Percentiles rank a stretch among this genome's conserved stretches.
Evolutionary conservation across 2,329 filamentous ascomycete genomes (phyloP).

Genomic region (Talaromyces sp.): DNA sequence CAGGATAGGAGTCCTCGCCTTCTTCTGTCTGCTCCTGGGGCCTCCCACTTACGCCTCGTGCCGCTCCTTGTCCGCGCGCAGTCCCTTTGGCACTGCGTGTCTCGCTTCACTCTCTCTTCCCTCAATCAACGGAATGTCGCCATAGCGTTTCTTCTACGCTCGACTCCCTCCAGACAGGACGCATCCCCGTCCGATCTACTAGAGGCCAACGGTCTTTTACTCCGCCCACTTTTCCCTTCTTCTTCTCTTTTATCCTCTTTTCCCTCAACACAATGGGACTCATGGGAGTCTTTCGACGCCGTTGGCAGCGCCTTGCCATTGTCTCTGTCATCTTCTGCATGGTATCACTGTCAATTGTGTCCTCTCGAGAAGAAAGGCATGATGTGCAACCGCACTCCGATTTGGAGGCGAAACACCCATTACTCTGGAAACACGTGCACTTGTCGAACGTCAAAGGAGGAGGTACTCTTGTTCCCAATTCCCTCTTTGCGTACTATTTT

Average conservation of each 20-base stretch:
- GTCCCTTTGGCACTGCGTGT: background rate
- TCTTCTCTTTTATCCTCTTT: background rate
- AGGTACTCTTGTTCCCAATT: constrained; percentile 6
- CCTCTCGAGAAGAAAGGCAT: background rate
- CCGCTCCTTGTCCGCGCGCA: background rate
- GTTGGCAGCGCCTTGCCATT: constrained; percentile 13
- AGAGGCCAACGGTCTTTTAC: background rate
- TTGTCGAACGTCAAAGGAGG: constrained; percentile 6
- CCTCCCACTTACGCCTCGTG: background rate
- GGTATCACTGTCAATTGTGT: constrained; percentile 5
- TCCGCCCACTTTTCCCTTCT: background rate
- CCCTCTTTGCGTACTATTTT: background rate
- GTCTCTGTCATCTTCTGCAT: constrained; percentile 7
- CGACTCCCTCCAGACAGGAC: background rate
- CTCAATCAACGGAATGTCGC: background rate
- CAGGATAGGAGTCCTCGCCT: background rate
- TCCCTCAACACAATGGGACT: constrained; percentile 1
- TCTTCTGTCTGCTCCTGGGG: background rate
- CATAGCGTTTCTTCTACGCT: background rate
- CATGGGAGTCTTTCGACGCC: constrained; percentile 6
- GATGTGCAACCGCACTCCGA: background rate
- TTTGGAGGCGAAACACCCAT: constrained; percentile 3
- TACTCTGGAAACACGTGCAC: constrained; percentile 11
- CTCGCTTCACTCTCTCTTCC: background rate
- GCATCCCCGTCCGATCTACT: background rate